These are phyloP conservation scores for Aegilops umbellulata DNA, from an alignment of 176 grass and related monocot genomes.

Conservation along the genomic window DNA sequence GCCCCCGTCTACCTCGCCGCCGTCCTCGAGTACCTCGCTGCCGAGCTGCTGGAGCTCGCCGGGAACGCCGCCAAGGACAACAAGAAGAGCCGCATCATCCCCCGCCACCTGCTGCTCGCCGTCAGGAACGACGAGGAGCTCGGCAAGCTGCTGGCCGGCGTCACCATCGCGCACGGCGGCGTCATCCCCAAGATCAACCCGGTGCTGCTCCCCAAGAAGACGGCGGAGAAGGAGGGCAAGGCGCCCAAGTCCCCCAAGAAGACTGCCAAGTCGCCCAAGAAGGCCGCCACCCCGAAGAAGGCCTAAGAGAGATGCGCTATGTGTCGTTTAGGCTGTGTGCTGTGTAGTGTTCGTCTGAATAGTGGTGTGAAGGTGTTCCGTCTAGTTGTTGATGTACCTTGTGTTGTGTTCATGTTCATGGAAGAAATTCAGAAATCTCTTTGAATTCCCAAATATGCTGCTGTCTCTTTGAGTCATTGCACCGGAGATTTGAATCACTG, in stretches of 20 bases:
- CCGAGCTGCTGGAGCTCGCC: slow-evolving; percentile 65
- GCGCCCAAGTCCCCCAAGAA: slow-evolving; percentile 54
- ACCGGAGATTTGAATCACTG: too few relatives aligned
- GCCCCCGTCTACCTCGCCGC: slow-evolving; percentile 78
- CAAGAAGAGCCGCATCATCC: slow-evolving; percentile 67
- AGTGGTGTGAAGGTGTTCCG: not conserved
- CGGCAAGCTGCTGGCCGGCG: slow-evolving; percentile 49
- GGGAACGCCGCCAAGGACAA: slow-evolving; percentile 65
- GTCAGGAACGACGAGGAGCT: slow-evolving; percentile 72
- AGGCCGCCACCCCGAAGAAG: not conserved
- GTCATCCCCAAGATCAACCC: slow-evolving; percentile 64
- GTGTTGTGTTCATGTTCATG: not conserved
- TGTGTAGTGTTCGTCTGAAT: not conserved
- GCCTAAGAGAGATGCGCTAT: not conserved
- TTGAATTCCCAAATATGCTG: not conserved
- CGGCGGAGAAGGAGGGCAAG: slow-evolving; percentile 34
- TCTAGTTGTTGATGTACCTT: not conserved
- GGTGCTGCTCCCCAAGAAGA: slow-evolving; percentile 61
- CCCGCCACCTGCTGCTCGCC: slow-evolving; percentile 52
- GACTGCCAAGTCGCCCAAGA: slow-evolving; percentile 41
- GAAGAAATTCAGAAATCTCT: not conserved
- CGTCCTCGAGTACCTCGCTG: slow-evolving; percentile 77
- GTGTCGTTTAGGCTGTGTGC: not conserved
- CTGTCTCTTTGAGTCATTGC: too few relatives aligned
- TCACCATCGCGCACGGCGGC: slow-evolving; percentile 58